Evolutionary conservation across 768 basidiomycete genomes (phyloP).

Genomic region (Mycena galopus): DNA sequence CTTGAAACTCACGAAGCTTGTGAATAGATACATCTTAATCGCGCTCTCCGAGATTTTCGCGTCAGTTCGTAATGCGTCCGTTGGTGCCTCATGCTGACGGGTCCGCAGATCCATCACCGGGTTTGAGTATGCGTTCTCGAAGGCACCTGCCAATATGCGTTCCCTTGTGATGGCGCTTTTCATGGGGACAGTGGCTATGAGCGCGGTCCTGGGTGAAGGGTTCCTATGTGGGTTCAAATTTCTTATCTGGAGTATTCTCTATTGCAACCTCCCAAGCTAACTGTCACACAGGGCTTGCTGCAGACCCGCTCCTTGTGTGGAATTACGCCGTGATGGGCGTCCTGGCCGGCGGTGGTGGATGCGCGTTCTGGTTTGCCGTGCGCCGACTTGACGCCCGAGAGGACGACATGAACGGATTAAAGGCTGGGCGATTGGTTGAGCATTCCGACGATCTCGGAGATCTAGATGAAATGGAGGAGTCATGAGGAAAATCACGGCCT

Average conservation of each 20-base stretch:
- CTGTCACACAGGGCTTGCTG: conserved; percentile 64
- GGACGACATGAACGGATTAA: conserved; percentile 1
- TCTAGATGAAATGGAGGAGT: no score
- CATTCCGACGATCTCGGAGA: neutral
- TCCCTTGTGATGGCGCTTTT: conserved; percentile 85
- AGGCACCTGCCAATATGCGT: conserved; percentile 90
- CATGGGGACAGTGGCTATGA: conserved; percentile 70
- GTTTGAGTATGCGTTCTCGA: conserved; percentile 90
- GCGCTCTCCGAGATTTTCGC: conserved; percentile 84
- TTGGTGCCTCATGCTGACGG: neutral
- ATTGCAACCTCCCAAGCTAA: neutral
- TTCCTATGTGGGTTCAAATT: conserved; percentile 68
- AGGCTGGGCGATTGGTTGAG: neutral
- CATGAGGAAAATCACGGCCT: neutral
- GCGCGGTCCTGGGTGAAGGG: conserved; percentile 76
- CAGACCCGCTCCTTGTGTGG: conserved; percentile 82
- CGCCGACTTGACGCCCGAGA: conserved; percentile 13
- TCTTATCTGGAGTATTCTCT: conserved; percentile 8
- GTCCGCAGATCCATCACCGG: conserved; percentile 66
- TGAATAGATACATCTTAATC: conserved; percentile 69
- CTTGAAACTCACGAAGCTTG: no score
- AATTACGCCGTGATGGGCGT: conserved; percentile 75
- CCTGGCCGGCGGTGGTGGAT: conserved; percentile 65
- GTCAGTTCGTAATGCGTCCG: neutral
- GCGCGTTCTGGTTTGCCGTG: conserved; percentile 60